Base-by-base conservation (phyloP, 805 yeast genomes). In the Millerago galiae region DNA sequence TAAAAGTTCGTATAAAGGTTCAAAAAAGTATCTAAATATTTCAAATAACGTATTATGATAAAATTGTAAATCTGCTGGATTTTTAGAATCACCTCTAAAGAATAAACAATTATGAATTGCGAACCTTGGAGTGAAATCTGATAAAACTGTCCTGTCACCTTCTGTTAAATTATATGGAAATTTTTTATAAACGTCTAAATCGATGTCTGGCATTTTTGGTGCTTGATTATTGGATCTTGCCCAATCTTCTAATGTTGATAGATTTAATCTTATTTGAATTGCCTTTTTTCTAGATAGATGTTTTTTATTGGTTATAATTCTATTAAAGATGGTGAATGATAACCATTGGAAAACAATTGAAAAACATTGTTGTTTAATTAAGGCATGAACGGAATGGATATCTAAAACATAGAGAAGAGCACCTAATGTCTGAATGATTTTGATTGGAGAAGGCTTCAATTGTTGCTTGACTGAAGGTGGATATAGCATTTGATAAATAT, bases 161-260 rank as follows among this genome's bases (percentile, higher is more conserved):
- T 58, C 58, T 14, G 63, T 46, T 15, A 67, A 43, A 1, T 68
- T 65, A 35, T 58, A 62, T 7, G 72, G 72, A 41, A 59, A 67
- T 38, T 59, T 49, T 43, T 59, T 61, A 59, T 69, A 58, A 55
- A 64, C 53, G 36, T 61, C 63, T 16, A 55, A 55, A 49, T 67
- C 71, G 34, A 66, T 55, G 34, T 64, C 56, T 8, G 62, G 57
- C 25, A 68, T 61, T 41, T 53, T 55, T 13, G 62, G 57, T 2
- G 55, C 54, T 14, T 50, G 42, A 41, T 57, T 48, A 34, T 54
- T 55, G 0, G 59, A 52, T 46, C 95, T 75, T 26, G 91, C 74
- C 99, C 99, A 93, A 56, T 93, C 96, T 61, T 93, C 97, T 35
- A 93, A 64, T 5, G 84, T 75, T 0, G 96, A 88, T 9, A 93